These are phyloP conservation scores for Pseudopyrenochaeta lycopersici DNA, from an alignment of 2,329 filamentous ascomycete genomes.

Conservation along the genomic window DNA sequence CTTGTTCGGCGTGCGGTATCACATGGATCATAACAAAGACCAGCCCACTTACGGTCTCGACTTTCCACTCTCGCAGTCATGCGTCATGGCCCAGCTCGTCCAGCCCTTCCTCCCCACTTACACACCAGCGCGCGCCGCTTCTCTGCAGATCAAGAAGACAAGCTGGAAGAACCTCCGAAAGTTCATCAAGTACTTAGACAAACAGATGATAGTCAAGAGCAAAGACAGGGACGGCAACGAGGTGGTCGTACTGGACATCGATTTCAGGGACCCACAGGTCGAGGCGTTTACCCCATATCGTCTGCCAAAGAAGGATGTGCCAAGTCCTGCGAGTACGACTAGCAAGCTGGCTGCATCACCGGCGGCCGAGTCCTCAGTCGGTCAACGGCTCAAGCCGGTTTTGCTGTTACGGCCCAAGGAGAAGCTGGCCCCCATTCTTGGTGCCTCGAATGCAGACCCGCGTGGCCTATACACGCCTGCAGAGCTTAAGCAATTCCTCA, in stretches of 20 bases:
- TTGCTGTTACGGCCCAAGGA: slow-evolving; percentile 66
- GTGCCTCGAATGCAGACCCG: slow-evolving; percentile 58
- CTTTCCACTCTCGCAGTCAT: slow-evolving; percentile 70
- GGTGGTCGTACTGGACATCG: slow-evolving; percentile 70
- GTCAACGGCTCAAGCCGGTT: slow-evolving; percentile 60
- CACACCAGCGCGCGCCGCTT: slow-evolving; percentile 63
- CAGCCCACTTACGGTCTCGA: slow-evolving; percentile 64
- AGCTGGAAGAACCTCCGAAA: slow-evolving; percentile 76
- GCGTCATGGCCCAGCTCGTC: slow-evolving; percentile 69
- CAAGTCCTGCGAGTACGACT: slow-evolving; percentile 35
- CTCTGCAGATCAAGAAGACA: slow-evolving; percentile 74
- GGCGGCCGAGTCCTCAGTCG: slow-evolving; percentile 52
- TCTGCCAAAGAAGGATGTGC: slow-evolving; percentile 65
- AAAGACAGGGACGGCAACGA: slow-evolving; percentile 73
- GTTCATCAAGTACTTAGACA: slow-evolving; percentile 74
- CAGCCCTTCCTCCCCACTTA: slow-evolving; percentile 72
- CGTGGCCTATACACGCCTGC: slow-evolving; percentile 67
- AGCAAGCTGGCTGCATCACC: slow-evolving; percentile 54
- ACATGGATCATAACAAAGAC: slow-evolving; percentile 64
- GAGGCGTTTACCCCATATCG: slow-evolving; percentile 68
- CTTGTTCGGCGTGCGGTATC: slow-evolving; percentile 68
- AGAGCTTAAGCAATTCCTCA: slow-evolving; percentile 66
- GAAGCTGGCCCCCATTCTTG: slow-evolving; percentile 66
- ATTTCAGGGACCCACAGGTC: slow-evolving; percentile 67
- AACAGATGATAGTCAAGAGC: slow-evolving; percentile 67